These are phyloP conservation scores for Boletus rex-veris DNA, from an alignment of 768 basidiomycete species.

Conservation along the genomic window DNA sequence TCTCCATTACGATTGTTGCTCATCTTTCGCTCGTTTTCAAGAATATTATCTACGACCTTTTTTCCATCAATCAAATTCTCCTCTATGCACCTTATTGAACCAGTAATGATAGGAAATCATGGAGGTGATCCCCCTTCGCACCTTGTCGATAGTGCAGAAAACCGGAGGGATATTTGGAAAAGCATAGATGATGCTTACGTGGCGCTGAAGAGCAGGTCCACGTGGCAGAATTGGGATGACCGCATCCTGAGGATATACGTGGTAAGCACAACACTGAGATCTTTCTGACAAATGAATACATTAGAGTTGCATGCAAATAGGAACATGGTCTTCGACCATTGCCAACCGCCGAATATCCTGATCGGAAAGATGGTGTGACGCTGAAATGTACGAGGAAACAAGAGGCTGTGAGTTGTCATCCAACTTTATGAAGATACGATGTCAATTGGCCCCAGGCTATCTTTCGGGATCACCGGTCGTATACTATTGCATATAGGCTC, in stretches of 20 bases:
- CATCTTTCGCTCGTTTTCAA: neutral
- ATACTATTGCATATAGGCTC: neutral
- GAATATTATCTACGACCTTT: neutral
- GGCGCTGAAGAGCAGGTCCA: neutral
- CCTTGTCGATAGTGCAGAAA: neutral
- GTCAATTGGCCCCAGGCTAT: neutral
- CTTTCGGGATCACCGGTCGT: neutral
- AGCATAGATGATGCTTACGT: neutral
- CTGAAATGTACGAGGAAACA: conserved; percentile 7
- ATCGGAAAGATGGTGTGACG: conserved; percentile 1
- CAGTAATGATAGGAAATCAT: neutral
- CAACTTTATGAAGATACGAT: no score
- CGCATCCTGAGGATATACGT: conserved; percentile 1
- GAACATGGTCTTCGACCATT: conserved; percentile 4
- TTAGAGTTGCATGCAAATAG: neutral
- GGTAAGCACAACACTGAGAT: no score
- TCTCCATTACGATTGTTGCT: no score
- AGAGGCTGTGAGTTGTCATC: neutral
- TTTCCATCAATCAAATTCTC: conserved; percentile 3
- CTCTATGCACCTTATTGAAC: conserved; percentile 8
- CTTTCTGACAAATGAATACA: neutral
- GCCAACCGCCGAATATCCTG: conserved; percentile 4
- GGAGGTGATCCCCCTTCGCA: no score
- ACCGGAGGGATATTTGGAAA: neutral
- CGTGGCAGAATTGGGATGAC: conserved; percentile 2